Percentiles rank a stretch among this genome's conserved stretches.
phyloP scores from a whole-genome alignment of 2,329 filamentous ascomycete genomes.

The Capronia americana region DNA sequence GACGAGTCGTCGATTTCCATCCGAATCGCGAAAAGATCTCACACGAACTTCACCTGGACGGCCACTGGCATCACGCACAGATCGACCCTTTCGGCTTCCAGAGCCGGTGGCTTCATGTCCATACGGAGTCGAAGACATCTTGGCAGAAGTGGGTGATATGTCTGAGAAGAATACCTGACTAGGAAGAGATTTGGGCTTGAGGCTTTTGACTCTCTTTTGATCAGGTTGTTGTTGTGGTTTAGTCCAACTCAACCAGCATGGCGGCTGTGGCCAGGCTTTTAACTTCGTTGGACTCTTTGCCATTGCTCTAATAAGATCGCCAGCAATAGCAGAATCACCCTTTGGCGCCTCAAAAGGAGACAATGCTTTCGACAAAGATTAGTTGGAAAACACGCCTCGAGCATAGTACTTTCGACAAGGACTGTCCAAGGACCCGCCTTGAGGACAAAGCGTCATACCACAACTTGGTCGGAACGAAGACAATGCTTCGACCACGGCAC shows the following conservation, averaged over 20 bases:
- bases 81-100: not conserved
- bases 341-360: not conserved
- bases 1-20: not conserved
- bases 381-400: not conserved
- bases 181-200: not conserved
- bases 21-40: not conserved
- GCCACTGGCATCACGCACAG: not conserved
- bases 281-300: not conserved
- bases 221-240: conserved; percentile 4
- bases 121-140: not conserved
- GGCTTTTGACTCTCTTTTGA: not conserved
- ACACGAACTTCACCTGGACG: not conserved
- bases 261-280: not conserved
- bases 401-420: not conserved
- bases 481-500: not conserved
- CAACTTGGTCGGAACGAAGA: not conserved
- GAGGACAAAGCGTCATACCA: not conserved
- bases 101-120: not conserved
- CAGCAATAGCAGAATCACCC: not conserved
- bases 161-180: not conserved
- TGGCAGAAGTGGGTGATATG: not conserved
- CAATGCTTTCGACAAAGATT: not conserved
- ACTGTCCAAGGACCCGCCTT: not conserved
- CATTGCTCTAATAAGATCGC: not conserved
- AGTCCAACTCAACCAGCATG: not conserved